phyloP scores from a whole-genome alignment of 768 basidiomycete species.

The Hemileccinum rubropunctum region DNA sequence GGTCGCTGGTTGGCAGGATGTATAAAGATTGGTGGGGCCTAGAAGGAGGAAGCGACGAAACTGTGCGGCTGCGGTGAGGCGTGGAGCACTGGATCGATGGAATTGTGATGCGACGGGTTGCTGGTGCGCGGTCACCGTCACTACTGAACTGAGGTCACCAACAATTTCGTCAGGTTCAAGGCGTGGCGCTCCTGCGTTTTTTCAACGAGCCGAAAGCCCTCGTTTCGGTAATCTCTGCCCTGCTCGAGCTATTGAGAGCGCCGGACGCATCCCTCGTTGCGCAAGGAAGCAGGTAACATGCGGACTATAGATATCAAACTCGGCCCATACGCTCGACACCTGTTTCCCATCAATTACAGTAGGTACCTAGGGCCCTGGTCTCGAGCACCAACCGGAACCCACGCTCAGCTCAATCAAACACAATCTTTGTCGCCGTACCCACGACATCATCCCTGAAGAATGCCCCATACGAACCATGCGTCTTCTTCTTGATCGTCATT shows the following conservation, averaged over 20 bases:
- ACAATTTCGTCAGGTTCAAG: too few relatives aligned
- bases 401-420: slow-evolving; percentile 46
- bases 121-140: too few relatives aligned
- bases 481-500: slow-evolving; percentile 96
- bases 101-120: neutral
- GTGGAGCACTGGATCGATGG: slow-evolving; percentile 5
- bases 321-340: neutral
- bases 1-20: slow-evolving; percentile 18
- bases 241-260: too few relatives aligned
- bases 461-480: slow-evolving; percentile 86
- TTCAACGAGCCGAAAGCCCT: too few relatives aligned
- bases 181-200: too few relatives aligned
- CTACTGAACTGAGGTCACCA: too few relatives aligned
- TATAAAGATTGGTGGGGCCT: neutral
- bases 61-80: slow-evolving; percentile 27
- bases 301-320: neutral
- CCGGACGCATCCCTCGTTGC: too few relatives aligned
- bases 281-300: too few relatives aligned
- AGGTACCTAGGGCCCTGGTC: neutral
- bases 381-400: too few relatives aligned
- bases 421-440: slow-evolving; percentile 72
- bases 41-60: too few relatives aligned
- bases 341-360: slow-evolving; percentile 12
- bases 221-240: too few relatives aligned
- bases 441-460: slow-evolving; percentile 68